Conservation (phyloP, 345 rosid species). For the Arabis hirsuta region DNA sequence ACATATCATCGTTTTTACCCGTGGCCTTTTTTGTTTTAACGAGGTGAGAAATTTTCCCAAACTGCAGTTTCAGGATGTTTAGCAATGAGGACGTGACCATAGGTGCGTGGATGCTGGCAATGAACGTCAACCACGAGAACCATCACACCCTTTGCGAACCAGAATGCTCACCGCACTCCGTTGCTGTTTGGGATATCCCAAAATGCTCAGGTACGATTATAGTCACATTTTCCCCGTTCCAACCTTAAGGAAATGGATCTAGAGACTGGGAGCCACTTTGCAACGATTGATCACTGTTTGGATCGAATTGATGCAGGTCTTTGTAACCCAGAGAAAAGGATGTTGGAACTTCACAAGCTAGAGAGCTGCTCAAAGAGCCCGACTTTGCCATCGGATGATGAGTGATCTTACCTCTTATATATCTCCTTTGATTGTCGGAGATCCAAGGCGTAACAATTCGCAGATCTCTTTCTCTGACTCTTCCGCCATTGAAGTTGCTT, state of each 20-base stretch:
- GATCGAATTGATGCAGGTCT: constrained; percentile 59
- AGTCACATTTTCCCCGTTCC: constrained; percentile 14
- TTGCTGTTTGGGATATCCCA: constrained; percentile 96
- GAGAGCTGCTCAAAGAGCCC: constrained; percentile 83
- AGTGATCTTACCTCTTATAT: constrained; percentile 26
- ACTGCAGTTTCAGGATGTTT: constrained; percentile 88
- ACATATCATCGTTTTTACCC: not conserved
- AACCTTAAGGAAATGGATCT: not conserved
- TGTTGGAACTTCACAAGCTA: constrained; percentile 78
- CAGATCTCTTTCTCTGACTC: constrained; percentile 6
- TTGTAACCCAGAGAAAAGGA: constrained; percentile 69
- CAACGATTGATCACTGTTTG: constrained; percentile 21
- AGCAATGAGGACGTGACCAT: constrained; percentile 96
- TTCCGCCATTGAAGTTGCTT: constrained; percentile 27
- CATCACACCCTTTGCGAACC: constrained; percentile 64
- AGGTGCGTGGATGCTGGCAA: constrained; percentile 98
- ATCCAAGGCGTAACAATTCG: constrained; percentile 18
- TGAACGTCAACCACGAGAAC: constrained; percentile 93
- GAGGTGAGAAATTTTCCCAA: constrained; percentile 24
- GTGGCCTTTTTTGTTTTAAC: not conserved
- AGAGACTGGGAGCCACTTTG: not conserved
- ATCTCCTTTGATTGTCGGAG: constrained; percentile 11
- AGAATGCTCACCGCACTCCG: constrained; percentile 67
- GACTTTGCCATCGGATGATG: constrained; percentile 69
- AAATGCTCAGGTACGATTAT: constrained; percentile 81